A percentile compares a stretch with the other conserved stretches of the same genome.
Evolutionary conservation across 768 basidiomycete species (phyloP).

Genomic region (Suillus occidentalis): DNA sequence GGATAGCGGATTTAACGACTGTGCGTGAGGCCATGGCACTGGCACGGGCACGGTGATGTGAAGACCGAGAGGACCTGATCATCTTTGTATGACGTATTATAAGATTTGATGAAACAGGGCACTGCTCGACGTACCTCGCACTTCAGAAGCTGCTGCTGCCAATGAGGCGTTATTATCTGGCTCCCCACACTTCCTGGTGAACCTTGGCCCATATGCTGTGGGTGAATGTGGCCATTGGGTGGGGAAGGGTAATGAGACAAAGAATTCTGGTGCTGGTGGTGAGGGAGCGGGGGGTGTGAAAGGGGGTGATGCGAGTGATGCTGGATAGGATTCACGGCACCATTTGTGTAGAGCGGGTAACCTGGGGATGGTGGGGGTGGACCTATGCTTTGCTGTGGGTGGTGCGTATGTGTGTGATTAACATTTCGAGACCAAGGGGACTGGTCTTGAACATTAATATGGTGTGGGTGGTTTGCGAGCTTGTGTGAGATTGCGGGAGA

Average conservation of each 20-base stretch:
- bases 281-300: conserved; percentile 50
- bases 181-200: conserved; percentile 55
- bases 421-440: conserved; percentile 58
- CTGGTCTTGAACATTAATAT: conserved; percentile 54
- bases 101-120: conserved; percentile 10
- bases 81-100: conserved; percentile 49
- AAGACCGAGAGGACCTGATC: conserved; percentile 80
- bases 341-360: conserved; percentile 76
- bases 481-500: conserved; percentile 81
- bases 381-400: conserved; percentile 49
- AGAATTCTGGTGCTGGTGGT: conserved; percentile 81
- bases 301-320: conserved; percentile 55
- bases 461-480: conserved; percentile 51
- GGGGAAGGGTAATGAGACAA: conserved; percentile 78
- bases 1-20: conserved; percentile 81
- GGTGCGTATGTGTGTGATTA: conserved; percentile 40
- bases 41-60: conserved; percentile 94
- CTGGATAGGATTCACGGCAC: conserved; percentile 60
- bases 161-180: conserved; percentile 77
- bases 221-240: conserved; percentile 64
- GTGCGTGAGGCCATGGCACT: conserved; percentile 92
- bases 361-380: conserved; percentile 73
- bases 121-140: conserved; percentile 69
- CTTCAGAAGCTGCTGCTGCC: conserved; percentile 93
- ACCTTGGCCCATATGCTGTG: conserved; percentile 56